These are phyloP conservation scores for Hirsutella minnesotensis DNA, from an alignment of 2,329 filamentous ascomycete species.

Conservation along the genomic window DNA sequence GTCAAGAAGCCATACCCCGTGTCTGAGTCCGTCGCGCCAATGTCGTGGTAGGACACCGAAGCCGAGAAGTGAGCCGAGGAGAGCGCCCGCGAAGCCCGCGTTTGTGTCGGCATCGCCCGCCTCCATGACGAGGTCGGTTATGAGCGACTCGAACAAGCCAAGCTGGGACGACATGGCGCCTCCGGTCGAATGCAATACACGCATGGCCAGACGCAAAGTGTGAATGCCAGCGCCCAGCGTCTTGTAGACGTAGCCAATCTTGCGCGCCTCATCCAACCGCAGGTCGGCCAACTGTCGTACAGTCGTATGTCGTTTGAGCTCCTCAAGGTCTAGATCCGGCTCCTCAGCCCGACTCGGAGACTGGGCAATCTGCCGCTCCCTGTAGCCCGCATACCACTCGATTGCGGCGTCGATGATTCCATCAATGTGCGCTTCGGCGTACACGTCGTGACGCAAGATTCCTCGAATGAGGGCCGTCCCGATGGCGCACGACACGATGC, in stretches of 20 bases:
- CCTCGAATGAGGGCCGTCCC: conserved; percentile 33
- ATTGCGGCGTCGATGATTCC: conserved; percentile 25
- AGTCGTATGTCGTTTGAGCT: conserved; percentile 28
- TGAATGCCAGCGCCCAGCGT: conserved; percentile 35
- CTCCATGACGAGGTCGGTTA: conserved; percentile 35
- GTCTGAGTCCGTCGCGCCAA: conserved; percentile 34
- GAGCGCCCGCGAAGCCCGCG: conserved; percentile 37
- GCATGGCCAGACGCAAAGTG: conserved; percentile 30
- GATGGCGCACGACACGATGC: conserved; percentile 35
- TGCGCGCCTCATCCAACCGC: conserved; percentile 28
- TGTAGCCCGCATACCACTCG: conserved; percentile 22
- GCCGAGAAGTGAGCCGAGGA: conserved; percentile 35
- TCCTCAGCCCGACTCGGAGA: conserved; percentile 14
- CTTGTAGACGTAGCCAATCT: conserved; percentile 44
- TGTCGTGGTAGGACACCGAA: conserved; percentile 32
- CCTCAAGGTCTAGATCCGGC: conserved; percentile 23
- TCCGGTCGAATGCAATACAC: conserved; percentile 11
- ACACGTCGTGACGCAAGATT: conserved; percentile 31
- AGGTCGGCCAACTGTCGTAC: conserved; percentile 24
- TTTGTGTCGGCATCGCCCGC: conserved; percentile 44
- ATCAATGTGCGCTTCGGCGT: conserved; percentile 26
- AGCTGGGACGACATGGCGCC: conserved; percentile 6
- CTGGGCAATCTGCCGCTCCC: not conserved
- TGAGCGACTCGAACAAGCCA: conserved; percentile 30
- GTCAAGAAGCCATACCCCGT: conserved; percentile 30